These are phyloP conservation scores for Metarhizium robertsii DNA, from an alignment of 2,329 filamentous ascomycete genomes.

Conservation along the genomic window DNA sequence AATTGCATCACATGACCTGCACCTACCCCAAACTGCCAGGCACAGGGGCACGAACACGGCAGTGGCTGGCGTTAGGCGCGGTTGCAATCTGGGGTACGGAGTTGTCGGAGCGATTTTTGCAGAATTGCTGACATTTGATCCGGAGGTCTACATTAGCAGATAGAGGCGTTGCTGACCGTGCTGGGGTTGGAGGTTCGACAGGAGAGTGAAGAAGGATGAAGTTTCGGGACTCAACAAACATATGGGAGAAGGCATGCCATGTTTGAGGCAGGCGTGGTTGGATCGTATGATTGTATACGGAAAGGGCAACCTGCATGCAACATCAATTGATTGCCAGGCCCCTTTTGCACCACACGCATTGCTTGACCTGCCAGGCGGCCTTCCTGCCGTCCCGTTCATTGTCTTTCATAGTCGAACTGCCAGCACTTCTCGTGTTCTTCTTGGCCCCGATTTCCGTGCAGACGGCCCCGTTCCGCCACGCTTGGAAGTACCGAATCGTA, in stretches of 20 bases:
- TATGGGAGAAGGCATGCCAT: not conserved
- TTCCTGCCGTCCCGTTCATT: not conserved
- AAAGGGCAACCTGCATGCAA: not conserved
- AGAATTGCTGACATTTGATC: not conserved
- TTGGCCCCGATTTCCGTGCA: not conserved
- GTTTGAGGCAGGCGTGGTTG: not conserved
- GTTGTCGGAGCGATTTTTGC: not conserved
- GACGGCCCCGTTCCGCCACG: no score
- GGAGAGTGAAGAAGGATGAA: conserved; percentile 8
- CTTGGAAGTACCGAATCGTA: no score
- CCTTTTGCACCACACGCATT: not conserved
- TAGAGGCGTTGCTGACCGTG: not conserved
- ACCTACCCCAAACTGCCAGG: conserved; percentile 11
- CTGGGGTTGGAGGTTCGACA: not conserved
- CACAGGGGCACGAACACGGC: not conserved
- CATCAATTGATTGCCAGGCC: not conserved
- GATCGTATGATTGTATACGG: not conserved
- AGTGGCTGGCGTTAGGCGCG: conserved; percentile 3
- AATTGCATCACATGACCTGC: conserved; percentile 20
- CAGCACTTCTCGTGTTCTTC: not conserved
- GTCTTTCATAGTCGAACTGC: not conserved
- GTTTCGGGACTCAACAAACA: not conserved
- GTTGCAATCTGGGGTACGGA: not conserved
- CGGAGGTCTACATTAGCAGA: not conserved
- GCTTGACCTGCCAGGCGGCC: not conserved